phyloP scores from a whole-genome alignment of 179 eudicot species.

The Dionaea muscipula region DNA sequence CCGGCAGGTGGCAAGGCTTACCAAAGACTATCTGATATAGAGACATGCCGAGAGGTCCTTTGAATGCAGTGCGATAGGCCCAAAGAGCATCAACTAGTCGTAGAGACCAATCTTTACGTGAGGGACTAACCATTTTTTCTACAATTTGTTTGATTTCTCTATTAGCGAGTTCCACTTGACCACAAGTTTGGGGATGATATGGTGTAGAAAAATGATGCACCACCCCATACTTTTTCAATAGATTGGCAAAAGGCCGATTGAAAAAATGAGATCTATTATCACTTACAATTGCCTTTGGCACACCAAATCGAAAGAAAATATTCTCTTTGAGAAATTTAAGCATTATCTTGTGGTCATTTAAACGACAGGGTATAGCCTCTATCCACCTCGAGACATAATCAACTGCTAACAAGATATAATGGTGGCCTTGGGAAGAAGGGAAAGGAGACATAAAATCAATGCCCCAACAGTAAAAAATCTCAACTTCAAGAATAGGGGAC shows the following conservation, averaged over 20 bases:
- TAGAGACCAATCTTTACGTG: slow-evolving; percentile 3
- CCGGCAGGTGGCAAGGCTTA: background rate
- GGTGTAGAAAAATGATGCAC: background rate
- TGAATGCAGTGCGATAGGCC: slow-evolving; percentile 4
- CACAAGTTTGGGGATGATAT: slow-evolving; percentile 4
- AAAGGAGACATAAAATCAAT: slow-evolving; percentile 9
- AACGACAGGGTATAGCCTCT: background rate
- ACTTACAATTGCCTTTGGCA: background rate
- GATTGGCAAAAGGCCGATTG: background rate
- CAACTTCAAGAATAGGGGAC: background rate
- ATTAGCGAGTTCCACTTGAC: slow-evolving; percentile 5
- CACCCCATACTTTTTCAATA: slow-evolving; percentile 3
- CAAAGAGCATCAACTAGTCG: slow-evolving; percentile 5
- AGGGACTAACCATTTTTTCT: slow-evolving; percentile 2
- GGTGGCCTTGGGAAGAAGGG: background rate
- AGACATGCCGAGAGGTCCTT: background rate
- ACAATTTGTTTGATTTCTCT: slow-evolving; percentile 3
- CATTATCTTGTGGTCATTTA: background rate
- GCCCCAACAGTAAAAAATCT: background rate
- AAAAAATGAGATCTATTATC: slow-evolving; percentile 1
- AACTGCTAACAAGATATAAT: background rate
- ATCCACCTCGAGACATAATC: background rate
- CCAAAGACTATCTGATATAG: slow-evolving; percentile 1
- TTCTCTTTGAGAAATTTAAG: background rate
- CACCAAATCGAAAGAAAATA: background rate